These are phyloP conservation scores for Tulasnella sp. DNA, from an alignment of 768 basidiomycete species.

Conservation along the genomic window DNA sequence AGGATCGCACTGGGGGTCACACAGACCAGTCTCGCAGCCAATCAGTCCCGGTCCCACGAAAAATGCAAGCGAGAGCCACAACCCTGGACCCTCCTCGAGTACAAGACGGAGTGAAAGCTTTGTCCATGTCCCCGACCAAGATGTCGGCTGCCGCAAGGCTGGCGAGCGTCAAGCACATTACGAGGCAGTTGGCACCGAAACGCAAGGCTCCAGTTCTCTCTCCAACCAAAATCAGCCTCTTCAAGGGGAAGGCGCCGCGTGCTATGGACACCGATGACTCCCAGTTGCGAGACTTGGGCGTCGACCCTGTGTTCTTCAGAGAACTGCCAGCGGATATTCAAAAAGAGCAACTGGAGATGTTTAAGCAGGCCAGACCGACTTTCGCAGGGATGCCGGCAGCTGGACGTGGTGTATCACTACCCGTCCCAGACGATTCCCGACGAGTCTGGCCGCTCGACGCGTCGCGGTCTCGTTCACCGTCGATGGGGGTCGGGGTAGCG, in stretches of 20 bases:
- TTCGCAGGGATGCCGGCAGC: neutral
- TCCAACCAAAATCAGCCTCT: conserved; percentile 30
- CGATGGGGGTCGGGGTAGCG: conserved; percentile 18
- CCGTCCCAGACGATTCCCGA: conserved; percentile 9
- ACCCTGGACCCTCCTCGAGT: neutral
- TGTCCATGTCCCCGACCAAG: conserved; percentile 9
- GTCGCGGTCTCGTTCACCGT: conserved; percentile 19
- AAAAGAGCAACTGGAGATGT: conserved; percentile 52
- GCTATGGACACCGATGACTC: conserved; percentile 38
- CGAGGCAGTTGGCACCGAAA: conserved; percentile 51
- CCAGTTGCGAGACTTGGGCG: conserved; percentile 50
- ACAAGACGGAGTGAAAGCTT: conserved; percentile 9
- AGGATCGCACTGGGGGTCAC: neutral
- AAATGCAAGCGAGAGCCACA: conserved; percentile 4
- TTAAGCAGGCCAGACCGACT: conserved; percentile 5
- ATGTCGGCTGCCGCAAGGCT: conserved; percentile 31
- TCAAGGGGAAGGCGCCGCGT: conserved; percentile 27
- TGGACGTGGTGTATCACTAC: conserved; percentile 18
- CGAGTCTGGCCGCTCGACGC: conserved; percentile 12
- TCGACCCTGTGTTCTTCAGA: conserved; percentile 64
- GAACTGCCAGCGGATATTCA: conserved; percentile 55
- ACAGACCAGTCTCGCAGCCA: neutral
- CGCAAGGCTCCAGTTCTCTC: conserved; percentile 31
- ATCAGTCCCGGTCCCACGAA: neutral
- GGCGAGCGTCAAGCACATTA: conserved; percentile 32